These are phyloP conservation scores for Ascochyta clinopodiicola DNA, from an alignment of 2,329 filamentous ascomycete genomes.

Conservation along the genomic window DNA sequence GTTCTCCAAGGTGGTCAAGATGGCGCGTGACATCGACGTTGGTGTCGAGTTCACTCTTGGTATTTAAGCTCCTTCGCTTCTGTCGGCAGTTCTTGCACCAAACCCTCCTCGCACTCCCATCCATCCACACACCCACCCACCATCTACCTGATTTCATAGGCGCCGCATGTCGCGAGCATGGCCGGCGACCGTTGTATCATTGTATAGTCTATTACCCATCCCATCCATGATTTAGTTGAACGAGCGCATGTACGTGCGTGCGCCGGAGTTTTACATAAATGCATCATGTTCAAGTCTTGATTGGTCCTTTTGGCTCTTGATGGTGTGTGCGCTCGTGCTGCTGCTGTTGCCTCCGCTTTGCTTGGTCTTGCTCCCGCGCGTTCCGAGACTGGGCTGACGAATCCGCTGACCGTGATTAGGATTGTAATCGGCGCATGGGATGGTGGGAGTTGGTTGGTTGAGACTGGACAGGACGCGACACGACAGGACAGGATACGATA, in stretches of 20 bases:
- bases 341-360: background rate
- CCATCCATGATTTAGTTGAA: slow-evolving; percentile 12
- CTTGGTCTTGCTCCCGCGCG: background rate
- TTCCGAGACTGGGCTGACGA: background rate
- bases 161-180: background rate
- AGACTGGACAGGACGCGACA: background rate
- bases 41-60: slow-evolving; percentile 72
- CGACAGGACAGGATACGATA: too few relatives aligned
- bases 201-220: slow-evolving; percentile 24
- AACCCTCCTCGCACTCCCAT: background rate
- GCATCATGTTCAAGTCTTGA: slow-evolving; percentile 20
- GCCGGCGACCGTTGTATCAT: slow-evolving; percentile 13
- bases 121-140: background rate
- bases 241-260: slow-evolving; percentile 1
- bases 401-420: background rate
- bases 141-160: background rate
- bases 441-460: background rate
- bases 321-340: background rate
- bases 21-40: slow-evolving; percentile 96
- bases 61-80: slow-evolving; percentile 66
- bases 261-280: slow-evolving; percentile 21
- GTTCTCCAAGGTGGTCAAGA: slow-evolving; percentile 99
- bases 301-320: background rate
- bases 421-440: background rate
- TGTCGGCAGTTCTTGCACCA: slow-evolving; percentile 1